Evolutionary conservation across 768 basidiomycete genomes (phyloP).

Genomic region (Boletellus emodensis): DNA sequence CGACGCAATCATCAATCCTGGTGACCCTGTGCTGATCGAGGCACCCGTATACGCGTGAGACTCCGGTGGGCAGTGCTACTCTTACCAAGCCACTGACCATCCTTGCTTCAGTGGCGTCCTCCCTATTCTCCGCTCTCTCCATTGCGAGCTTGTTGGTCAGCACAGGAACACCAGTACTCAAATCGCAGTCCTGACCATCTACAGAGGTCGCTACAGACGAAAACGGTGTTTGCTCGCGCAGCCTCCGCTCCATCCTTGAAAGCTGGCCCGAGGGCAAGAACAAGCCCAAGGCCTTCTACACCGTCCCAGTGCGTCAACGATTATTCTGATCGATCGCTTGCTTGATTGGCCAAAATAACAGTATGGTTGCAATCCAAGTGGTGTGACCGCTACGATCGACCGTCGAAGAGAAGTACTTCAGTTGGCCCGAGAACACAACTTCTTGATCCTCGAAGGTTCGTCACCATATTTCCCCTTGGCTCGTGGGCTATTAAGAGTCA

Average conservation of each 20-base stretch:
- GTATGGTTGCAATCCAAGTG: constrained; percentile 88
- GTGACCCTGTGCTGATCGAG: constrained; percentile 80
- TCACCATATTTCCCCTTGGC: neutral
- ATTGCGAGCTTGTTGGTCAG: constrained; percentile 58
- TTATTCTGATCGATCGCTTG: constrained; percentile 6
- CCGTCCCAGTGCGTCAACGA: constrained; percentile 54
- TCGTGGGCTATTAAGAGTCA: neutral
- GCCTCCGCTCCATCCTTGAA: constrained; percentile 61
- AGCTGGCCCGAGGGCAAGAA: constrained; percentile 70
- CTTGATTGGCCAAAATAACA: constrained; percentile 22
- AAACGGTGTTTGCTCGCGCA: constrained; percentile 58
- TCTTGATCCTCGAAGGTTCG: constrained; percentile 82
- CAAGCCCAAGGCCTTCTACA: constrained; percentile 79
- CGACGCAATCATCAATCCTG: constrained; percentile 65
- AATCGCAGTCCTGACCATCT: constrained; percentile 3
- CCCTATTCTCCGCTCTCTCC: constrained; percentile 54
- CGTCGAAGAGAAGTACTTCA: constrained; percentile 69
- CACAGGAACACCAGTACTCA: neutral
- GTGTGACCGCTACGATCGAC: constrained; percentile 67
- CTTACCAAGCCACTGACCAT: constrained; percentile 9
- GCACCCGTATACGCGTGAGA: constrained; percentile 73
- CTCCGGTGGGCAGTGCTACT: constrained; percentile 9
- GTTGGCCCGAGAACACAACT: constrained; percentile 67
- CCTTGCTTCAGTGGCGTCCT: constrained; percentile 51
- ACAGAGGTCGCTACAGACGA: constrained; percentile 77